Base-by-base conservation (phyloP, 768 basidiomycete species). In the Psilocybe azurescens region DNA sequence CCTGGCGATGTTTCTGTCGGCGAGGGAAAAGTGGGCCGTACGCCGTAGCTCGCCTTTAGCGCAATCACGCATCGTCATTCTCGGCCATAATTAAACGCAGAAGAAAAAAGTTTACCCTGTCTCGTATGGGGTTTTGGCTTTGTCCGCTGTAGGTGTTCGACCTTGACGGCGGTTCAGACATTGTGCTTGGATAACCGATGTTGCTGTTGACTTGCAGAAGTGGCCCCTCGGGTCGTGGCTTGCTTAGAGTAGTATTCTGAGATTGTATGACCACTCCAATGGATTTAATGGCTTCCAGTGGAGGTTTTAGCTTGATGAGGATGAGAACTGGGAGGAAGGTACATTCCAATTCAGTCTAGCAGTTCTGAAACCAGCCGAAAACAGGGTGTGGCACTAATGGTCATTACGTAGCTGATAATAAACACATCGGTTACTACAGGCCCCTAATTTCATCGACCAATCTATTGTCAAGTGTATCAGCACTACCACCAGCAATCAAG, bases 1-100 rank as follows among this genome's bases (percentile, higher is more conserved):
- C 75, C 73, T 44, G 80, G 79, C 24, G 78, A 77, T 3, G 77
- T 76, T 54, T 72, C 70, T 18, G 72, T 69, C 28, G 79, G 77
- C 16, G 79, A 63, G 16, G 61, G 67, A 41, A 75, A 69, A 1
- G 74, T 70, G 46, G 73, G 71, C 29, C 66, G 65, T 32, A 71
- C 69, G 58, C 52, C 67, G 47, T 73, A 72, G 54, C 62, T 73
- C 10, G 62, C 49, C 48, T 63, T 6, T 24, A 41, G 36, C 20
- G 9, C 29, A 50, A 29, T 29, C 47, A 24, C 3, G 3, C n/a
- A n/a, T 28, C 48, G 20, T 36, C 48, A 51, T 16, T 61, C 51
- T 41, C 7, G 14, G 49, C 33, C 30, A 33, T 18, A 30, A 38
- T 33, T 18, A 53, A 18, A 32, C 32, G 51, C 14, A 39, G 13